These are phyloP conservation scores for Rhodamnia rubescens DNA, from an alignment of 345 rosid genomes.

Conservation along the genomic window DNA sequence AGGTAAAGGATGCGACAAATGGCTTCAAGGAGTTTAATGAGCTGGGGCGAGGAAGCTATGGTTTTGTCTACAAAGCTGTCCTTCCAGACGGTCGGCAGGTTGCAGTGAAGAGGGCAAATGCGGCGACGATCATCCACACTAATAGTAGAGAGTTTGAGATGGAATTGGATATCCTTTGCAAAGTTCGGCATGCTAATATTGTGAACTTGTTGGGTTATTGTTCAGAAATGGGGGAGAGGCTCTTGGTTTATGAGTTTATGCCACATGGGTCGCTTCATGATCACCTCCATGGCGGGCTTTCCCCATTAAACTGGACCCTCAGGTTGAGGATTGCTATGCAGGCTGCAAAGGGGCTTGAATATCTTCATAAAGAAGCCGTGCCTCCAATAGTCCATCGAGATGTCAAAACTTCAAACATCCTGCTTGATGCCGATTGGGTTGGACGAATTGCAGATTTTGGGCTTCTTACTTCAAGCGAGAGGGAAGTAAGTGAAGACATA, in stretches of 20 bases:
- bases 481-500: slow-evolving; percentile 34
- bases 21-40: slow-evolving; percentile 94
- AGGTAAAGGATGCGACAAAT: slow-evolving; percentile 84
- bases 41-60: slow-evolving; percentile 83
- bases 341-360: slow-evolving; percentile 76
- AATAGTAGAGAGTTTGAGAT: slow-evolving; percentile 71
- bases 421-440: slow-evolving; percentile 79
- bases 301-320: slow-evolving; percentile 62
- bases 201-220: slow-evolving; percentile 86
- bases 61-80: slow-evolving; percentile 83
- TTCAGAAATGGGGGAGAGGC: slow-evolving; percentile 79
- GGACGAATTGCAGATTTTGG: slow-evolving; percentile 88
- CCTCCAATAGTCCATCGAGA: slow-evolving; percentile 60
- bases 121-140: slow-evolving; percentile 83
- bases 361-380: slow-evolving; percentile 62
- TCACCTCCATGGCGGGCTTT: slow-evolving; percentile 68
- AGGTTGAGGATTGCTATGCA: slow-evolving; percentile 62
- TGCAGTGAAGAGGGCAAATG: slow-evolving; percentile 88
- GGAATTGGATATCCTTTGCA: slow-evolving; percentile 70
- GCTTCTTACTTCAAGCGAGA: slow-evolving; percentile 40
- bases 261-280: slow-evolving; percentile 87
- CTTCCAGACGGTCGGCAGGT: slow-evolving; percentile 76
- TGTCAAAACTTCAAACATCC: slow-evolving; percentile 68
- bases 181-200: slow-evolving; percentile 59
- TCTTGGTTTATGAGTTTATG: slow-evolving; percentile 84